phyloP scores from a whole-genome alignment of 2,329 filamentous ascomycete genomes.

The Pseudogymnoascus sp. region DNA sequence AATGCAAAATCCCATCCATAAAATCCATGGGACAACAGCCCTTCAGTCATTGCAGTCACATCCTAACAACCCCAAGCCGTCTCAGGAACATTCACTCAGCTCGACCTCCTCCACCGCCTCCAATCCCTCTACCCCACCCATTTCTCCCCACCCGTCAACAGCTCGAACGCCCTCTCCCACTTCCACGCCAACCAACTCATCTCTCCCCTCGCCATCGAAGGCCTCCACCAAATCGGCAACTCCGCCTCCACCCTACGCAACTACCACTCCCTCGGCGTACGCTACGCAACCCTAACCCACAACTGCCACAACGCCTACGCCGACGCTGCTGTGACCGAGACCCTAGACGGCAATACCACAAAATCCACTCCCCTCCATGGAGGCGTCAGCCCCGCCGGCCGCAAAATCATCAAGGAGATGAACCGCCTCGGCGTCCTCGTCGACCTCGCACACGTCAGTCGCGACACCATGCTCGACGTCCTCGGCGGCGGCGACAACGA shows the following conservation, averaged over 20 bases:
- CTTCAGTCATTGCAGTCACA: not conserved
- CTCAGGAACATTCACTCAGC: conserved; percentile 60
- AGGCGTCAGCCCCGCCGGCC: conserved; percentile 65
- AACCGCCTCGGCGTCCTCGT: conserved; percentile 93
- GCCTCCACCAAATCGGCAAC: conserved; percentile 90
- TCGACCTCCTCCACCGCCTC: conserved; percentile 63
- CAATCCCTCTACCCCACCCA: conserved; percentile 53
- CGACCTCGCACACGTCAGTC: conserved; percentile 70
- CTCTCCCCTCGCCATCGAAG: conserved; percentile 74
- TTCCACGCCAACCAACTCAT: conserved; percentile 47
- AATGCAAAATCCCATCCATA: not conserved
- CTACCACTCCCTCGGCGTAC: conserved; percentile 69
- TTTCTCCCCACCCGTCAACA: conserved; percentile 57
- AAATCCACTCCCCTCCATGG: conserved; percentile 50
- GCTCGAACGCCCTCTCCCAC: conserved; percentile 46
- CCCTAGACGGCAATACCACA: conserved; percentile 29
- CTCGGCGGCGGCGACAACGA: conserved; percentile 49
- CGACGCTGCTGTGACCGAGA: conserved; percentile 64
- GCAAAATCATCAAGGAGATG: conserved; percentile 72
- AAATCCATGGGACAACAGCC: not conserved
- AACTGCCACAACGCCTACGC: conserved; percentile 89
- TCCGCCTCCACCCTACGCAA: conserved; percentile 64
- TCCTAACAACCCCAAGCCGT: conserved; percentile 38
- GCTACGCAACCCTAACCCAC: conserved; percentile 83
- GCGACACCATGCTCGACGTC: conserved; percentile 78